These are phyloP conservation scores for Hymenoscyphus linearis DNA, from an alignment of 2,329 filamentous ascomycete species.

Conservation along the genomic window DNA sequence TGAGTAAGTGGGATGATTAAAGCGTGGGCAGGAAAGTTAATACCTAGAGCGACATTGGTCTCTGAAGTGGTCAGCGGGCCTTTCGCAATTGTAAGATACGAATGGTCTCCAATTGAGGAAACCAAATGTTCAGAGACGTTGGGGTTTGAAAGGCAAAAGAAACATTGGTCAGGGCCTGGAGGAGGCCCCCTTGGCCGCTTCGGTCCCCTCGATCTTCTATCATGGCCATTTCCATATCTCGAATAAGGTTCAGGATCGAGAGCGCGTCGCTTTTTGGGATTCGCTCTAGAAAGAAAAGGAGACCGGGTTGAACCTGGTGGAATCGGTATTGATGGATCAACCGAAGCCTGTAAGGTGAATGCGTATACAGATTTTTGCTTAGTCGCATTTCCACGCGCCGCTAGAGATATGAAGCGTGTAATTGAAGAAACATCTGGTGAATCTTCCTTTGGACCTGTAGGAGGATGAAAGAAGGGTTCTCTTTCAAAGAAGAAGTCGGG, in stretches of 20 bases:
- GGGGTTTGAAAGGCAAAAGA: constrained; percentile 90
- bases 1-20: constrained; percentile 88
- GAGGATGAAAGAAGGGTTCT: constrained; percentile 78
- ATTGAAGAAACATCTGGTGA: constrained; percentile 52
- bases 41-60: constrained; percentile 58
- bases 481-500: constrained; percentile 69
- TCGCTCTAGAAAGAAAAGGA: constrained; percentile 54
- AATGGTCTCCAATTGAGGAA: constrained; percentile 79
- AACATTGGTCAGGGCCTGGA: constrained; percentile 74
- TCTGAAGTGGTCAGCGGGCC: constrained; percentile 71
- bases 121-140: constrained; percentile 83
- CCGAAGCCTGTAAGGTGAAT: constrained; percentile 62
- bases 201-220: constrained; percentile 40
- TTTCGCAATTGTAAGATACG: constrained; percentile 87
- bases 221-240: constrained; percentile 47
- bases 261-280: constrained; percentile 52
- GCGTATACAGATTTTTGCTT: constrained; percentile 82
- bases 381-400: constrained; percentile 65
- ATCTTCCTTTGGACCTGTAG: constrained; percentile 37
- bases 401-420: constrained; percentile 88
- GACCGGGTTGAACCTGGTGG: constrained; percentile 70
- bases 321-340: constrained; percentile 53
- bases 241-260: constrained; percentile 44
- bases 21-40: constrained; percentile 78
- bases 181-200: constrained; percentile 48